These are phyloP conservation scores for Alternaria angustiovoidea DNA, from an alignment of 2,329 filamentous ascomycete species.

Conservation along the genomic window DNA sequence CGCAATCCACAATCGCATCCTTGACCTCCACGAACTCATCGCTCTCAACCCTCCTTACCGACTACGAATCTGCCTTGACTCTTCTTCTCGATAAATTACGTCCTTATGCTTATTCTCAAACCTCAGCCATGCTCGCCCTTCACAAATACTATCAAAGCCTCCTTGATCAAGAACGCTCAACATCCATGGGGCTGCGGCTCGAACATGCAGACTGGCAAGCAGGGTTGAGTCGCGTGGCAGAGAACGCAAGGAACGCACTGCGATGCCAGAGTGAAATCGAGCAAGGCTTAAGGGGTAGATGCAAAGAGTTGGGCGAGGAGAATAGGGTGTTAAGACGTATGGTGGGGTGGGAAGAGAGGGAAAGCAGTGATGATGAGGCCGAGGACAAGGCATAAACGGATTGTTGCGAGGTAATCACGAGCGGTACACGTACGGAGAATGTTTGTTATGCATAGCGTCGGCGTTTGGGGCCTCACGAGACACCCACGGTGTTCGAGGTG, in stretches of 20 bases:
- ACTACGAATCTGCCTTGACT: slow-evolving; percentile 55
- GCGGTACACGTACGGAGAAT: not conserved
- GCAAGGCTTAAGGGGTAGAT: slow-evolving; percentile 48
- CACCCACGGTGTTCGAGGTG: not conserved
- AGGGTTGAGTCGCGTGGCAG: slow-evolving; percentile 53
- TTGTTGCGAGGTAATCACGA: not conserved
- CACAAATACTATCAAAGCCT: slow-evolving; percentile 59
- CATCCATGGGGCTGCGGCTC: slow-evolving; percentile 56
- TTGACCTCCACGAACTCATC: slow-evolving; percentile 36
- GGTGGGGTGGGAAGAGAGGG: slow-evolving; percentile 56
- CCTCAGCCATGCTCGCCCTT: slow-evolving; percentile 53
- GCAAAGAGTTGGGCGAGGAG: slow-evolving; percentile 57
- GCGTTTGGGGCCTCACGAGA: not conserved
- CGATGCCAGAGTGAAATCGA: slow-evolving; percentile 49
- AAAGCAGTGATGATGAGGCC: slow-evolving; percentile 53
- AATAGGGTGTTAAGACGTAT: slow-evolving; percentile 56
- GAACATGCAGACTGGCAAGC: slow-evolving; percentile 61
- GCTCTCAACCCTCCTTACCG: slow-evolving; percentile 43
- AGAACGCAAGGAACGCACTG: slow-evolving; percentile 52
- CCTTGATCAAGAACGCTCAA: slow-evolving; percentile 54
- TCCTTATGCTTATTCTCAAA: slow-evolving; percentile 51
- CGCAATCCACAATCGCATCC: slow-evolving; percentile 38
- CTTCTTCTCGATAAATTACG: slow-evolving; percentile 48
- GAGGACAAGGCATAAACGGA: slow-evolving; percentile 19
- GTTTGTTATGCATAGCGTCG: slow-evolving; percentile 4